phyloP scores from a whole-genome alignment of 192 early-diverging fungal genomes.

The Backusella luteola region DNA sequence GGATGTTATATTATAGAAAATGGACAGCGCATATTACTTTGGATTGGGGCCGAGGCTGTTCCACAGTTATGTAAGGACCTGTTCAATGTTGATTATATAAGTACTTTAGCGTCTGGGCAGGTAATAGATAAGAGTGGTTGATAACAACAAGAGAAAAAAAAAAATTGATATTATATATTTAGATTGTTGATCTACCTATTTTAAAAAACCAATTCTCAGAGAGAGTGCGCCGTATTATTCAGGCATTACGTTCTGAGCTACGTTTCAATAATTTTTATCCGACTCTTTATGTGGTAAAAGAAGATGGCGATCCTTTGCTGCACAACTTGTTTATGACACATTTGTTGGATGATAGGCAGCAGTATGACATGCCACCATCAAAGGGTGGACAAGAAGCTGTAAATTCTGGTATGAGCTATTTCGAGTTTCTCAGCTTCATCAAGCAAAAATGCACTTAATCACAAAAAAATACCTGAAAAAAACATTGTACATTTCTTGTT shows the following conservation, averaged over 20 bases:
- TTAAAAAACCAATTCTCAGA: conserved; percentile 58
- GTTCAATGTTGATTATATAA: conserved; percentile 61
- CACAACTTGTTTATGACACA: conserved; percentile 69
- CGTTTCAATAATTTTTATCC: conserved; percentile 61
- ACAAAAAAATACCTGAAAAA: background rate
- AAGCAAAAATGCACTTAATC: background rate
- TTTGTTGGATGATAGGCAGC: conserved; percentile 64
- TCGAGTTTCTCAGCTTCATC: background rate
- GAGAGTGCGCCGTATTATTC: conserved; percentile 58
- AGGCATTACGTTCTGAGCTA: conserved; percentile 21
- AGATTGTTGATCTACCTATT: conserved; percentile 21
- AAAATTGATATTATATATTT: background rate
- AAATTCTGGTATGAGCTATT: conserved; percentile 1
- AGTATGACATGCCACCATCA: conserved; percentile 61
- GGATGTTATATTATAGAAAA: conserved; percentile 75
- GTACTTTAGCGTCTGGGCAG: conserved; percentile 47
- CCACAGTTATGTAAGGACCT: conserved; percentile 59
- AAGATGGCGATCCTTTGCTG: conserved; percentile 72
- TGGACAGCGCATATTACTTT: conserved; percentile 68
- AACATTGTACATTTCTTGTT: no score
- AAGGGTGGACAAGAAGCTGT: conserved; percentile 27
- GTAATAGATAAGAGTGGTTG: conserved; percentile 2
- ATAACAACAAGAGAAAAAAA: background rate
- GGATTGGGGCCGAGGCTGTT: conserved; percentile 62
- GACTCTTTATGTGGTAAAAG: conserved; percentile 68